A percentile compares a stretch with the other conserved stretches of the same genome.
Evolutionary conservation across 768 basidiomycete genomes (phyloP).

Genomic region (Rhodosporidiobolus sp.): DNA sequence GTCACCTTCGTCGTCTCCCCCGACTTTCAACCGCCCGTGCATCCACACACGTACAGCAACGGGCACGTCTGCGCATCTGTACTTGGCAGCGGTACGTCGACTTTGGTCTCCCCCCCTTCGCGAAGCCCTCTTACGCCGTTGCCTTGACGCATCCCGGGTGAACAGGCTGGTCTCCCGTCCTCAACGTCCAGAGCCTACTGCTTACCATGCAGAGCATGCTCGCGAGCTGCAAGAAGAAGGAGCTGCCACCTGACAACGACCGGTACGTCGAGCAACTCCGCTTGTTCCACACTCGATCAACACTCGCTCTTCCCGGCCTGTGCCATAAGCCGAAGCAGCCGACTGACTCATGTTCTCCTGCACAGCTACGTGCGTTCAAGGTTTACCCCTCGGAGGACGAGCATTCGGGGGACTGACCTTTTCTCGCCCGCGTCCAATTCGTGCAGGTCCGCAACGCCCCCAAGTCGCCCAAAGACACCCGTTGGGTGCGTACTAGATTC

Average conservation of each 20-base stretch:
- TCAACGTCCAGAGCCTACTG: slow-evolving; percentile 52
- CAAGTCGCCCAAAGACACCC: slow-evolving; percentile 26
- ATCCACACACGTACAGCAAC: slow-evolving; percentile 71
- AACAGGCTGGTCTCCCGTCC: slow-evolving; percentile 83
- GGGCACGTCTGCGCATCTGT: slow-evolving; percentile 81
- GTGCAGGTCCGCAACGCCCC: slow-evolving; percentile 25
- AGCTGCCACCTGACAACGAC: slow-evolving; percentile 77
- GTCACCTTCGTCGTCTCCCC: slow-evolving; percentile 77
- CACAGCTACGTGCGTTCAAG: slow-evolving; percentile 15
- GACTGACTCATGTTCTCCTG: background rate
- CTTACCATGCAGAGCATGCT: slow-evolving; percentile 83
- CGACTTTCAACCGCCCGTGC: slow-evolving; percentile 65
- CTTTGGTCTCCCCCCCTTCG: background rate
- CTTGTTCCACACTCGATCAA: no score
- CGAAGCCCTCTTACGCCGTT: background rate
- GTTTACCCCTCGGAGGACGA: no score
- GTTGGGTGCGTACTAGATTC: slow-evolving; percentile 10
- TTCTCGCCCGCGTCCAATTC: background rate
- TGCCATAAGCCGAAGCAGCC: background rate
- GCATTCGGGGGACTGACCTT: background rate
- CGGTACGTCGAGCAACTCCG: slow-evolving; percentile 59
- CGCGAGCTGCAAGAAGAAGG: slow-evolving; percentile 75
- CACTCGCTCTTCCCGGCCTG: no score
- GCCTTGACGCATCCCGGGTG: background rate
- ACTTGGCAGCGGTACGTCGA: slow-evolving; percentile 57